phyloP scores from a whole-genome alignment of 2,329 filamentous ascomycete genomes.

The Colletotrichum nymphaeae region DNA sequence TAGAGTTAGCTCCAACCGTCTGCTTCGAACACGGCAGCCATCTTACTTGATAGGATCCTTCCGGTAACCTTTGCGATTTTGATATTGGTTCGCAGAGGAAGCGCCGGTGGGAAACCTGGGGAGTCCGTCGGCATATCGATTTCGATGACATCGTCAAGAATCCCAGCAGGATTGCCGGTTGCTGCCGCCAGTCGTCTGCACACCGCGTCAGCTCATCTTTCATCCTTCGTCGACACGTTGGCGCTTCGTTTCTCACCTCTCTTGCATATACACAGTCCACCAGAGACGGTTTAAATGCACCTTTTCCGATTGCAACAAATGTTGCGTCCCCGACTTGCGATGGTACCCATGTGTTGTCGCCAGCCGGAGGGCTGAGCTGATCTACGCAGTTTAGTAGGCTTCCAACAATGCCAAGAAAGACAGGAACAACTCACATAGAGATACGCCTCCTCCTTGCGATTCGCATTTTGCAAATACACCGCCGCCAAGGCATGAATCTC shows the following conservation, averaged over 20 bases:
- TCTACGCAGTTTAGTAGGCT: neutral
- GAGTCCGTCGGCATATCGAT: constrained; percentile 27
- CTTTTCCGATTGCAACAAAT: constrained; percentile 20
- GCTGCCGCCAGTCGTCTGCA: constrained; percentile 32
- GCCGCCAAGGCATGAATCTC: constrained; percentile 31
- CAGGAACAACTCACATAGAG: constrained; percentile 24
- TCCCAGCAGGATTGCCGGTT: constrained; percentile 25
- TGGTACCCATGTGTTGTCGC: constrained; percentile 36
- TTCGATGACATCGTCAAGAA: constrained; percentile 22
- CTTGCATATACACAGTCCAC: constrained; percentile 37
- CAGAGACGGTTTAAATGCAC: constrained; percentile 33
- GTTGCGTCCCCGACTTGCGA: constrained; percentile 21
- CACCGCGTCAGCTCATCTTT: neutral
- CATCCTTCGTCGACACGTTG: neutral
- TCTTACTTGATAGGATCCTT: constrained; percentile 16
- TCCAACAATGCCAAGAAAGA: neutral
- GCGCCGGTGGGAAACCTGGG: constrained; percentile 6
- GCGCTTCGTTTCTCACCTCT: constrained; percentile 12
- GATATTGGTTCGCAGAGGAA: constrained; percentile 21
- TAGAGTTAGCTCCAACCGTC: too few relatives aligned
- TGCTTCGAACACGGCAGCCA: too few relatives aligned
- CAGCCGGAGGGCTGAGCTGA: constrained; percentile 25
- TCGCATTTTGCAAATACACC: constrained; percentile 32
- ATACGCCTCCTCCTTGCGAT: constrained; percentile 35
- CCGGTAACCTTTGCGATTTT: constrained; percentile 28